Conservation (phyloP, 805 yeast genomes). For the Teunomyces gatunensis region DNA sequence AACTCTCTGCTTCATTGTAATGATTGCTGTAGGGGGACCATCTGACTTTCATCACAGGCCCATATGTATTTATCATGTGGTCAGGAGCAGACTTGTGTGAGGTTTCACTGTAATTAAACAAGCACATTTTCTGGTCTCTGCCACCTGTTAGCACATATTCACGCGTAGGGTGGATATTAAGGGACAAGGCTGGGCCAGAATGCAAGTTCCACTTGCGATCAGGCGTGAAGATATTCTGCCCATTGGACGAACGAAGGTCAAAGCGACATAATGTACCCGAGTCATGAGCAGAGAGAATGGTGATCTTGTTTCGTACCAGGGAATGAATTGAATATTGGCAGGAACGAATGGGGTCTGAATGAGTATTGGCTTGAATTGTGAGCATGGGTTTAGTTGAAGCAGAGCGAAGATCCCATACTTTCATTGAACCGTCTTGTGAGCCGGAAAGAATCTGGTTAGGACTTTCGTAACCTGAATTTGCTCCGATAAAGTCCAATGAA, state of each 20-base stretch:
- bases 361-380: conserved; percentile 49
- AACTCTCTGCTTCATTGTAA: conserved; percentile 3
- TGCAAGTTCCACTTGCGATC: conserved; percentile 85
- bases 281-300: conserved; percentile 79
- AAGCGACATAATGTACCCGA: conserved; percentile 83
- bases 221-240: conserved; percentile 39
- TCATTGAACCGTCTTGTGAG: conserved; percentile 77
- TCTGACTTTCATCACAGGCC: conserved; percentile 72
- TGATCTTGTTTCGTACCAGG: conserved; percentile 35
- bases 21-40: conserved; percentile 49
- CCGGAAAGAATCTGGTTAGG: conserved; percentile 45
- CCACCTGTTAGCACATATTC: conserved; percentile 92
- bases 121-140: conserved; percentile 76
- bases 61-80: conserved; percentile 66
- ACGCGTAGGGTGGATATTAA: conserved; percentile 83
- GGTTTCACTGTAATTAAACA: conserved; percentile 56
- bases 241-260: conserved; percentile 58
- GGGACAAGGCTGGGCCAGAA: conserved; percentile 82
- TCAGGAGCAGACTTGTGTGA: conserved; percentile 49
- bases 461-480: conserved; percentile 9
- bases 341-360: conserved; percentile 67
- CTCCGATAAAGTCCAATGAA: conserved; percentile 35
- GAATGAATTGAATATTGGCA: conserved; percentile 55
- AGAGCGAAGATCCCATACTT: conserved; percentile 69
- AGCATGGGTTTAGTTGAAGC: conserved; percentile 45